Evolutionary conservation across 2,329 filamentous ascomycete species (phyloP).

Genomic region (Diaporthe vaccinii): DNA sequence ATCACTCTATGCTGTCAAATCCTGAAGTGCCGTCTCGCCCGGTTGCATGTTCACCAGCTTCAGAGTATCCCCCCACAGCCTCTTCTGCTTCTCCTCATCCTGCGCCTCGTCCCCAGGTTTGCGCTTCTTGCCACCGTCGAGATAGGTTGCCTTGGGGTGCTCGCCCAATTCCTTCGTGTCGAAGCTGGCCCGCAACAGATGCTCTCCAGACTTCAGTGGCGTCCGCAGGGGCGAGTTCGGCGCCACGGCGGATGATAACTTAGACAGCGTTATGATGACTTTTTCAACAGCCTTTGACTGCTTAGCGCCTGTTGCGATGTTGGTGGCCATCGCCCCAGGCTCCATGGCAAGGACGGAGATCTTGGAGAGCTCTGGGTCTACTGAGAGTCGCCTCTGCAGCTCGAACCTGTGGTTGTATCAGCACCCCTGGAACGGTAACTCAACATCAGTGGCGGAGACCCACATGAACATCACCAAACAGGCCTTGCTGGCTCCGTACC

Average conservation of each 20-base stretch:
- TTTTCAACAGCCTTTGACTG: not conserved
- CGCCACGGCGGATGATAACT: constrained; percentile 5
- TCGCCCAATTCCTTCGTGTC: constrained; percentile 34
- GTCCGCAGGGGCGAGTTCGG: constrained; percentile 27
- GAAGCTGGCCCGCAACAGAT: constrained; percentile 28
- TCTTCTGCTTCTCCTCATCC: constrained; percentile 29
- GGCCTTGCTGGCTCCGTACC: constrained; percentile 51
- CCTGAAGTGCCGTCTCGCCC: constrained; percentile 26
- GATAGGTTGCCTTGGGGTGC: constrained; percentile 23
- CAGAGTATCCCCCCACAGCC: constrained; percentile 29
- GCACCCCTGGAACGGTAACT: not conserved
- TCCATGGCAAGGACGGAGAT: constrained; percentile 51
- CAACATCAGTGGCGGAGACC: not conserved
- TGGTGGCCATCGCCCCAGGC: constrained; percentile 51
- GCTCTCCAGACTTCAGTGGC: constrained; percentile 27
- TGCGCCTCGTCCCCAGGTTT: constrained; percentile 24
- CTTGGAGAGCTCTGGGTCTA: constrained; percentile 47
- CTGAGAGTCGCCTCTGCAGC: constrained; percentile 47
- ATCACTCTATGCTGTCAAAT: not conserved
- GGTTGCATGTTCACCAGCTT: constrained; percentile 27
- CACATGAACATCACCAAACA: constrained; percentile 52
- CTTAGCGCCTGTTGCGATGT: constrained; percentile 43
- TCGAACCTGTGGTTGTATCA: constrained; percentile 44
- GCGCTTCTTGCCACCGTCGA: constrained; percentile 16
- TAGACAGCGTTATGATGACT: constrained; percentile 26